These are phyloP conservation scores for Lactarius sp. DNA, from an alignment of 768 basidiomycete species.

Conservation along the genomic window DNA sequence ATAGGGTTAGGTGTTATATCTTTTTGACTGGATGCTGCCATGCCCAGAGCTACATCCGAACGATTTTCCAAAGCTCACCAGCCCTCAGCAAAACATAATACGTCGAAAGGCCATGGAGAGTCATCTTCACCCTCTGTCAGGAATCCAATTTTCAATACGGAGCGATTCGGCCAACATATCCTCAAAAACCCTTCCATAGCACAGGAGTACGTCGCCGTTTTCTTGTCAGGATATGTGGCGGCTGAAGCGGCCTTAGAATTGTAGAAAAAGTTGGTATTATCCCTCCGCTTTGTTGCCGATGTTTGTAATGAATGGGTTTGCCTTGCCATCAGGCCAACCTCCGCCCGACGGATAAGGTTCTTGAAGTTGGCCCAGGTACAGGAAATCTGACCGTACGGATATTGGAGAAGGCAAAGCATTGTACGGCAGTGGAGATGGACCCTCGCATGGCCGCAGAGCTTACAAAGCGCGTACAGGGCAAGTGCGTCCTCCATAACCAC, in stretches of 20 bases:
- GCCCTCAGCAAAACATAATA: conserved; percentile 49
- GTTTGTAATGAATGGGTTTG: background rate
- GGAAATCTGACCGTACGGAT: conserved; percentile 95
- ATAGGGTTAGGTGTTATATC: conserved; percentile 18
- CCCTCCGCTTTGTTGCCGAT: background rate
- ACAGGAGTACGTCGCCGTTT: conserved; percentile 59
- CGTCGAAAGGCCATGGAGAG: conserved; percentile 41
- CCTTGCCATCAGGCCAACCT: conserved; percentile 64
- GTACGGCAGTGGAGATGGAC: conserved; percentile 95
- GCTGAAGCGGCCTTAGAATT: conserved; percentile 39
- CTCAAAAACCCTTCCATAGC: conserved; percentile 90
- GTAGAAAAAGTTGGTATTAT: conserved; percentile 49
- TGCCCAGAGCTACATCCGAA: conserved; percentile 18
- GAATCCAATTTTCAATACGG: conserved; percentile 94
- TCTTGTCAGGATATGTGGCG: conserved; percentile 5
- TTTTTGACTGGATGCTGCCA: background rate
- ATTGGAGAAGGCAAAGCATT: conserved; percentile 86
- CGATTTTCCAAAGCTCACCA: conserved; percentile 52
- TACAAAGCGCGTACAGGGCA: conserved; percentile 95
- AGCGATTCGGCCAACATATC: conserved; percentile 96
- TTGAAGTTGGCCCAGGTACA: conserved; percentile 97
- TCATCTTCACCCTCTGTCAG: conserved; percentile 42
- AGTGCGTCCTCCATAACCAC: conserved; percentile 51
- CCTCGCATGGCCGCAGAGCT: conserved; percentile 98
- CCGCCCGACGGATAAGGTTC: conserved; percentile 89